Evolutionary conservation across 2,329 filamentous ascomycete genomes (phyloP).

Genomic region (Onygenales sp.): DNA sequence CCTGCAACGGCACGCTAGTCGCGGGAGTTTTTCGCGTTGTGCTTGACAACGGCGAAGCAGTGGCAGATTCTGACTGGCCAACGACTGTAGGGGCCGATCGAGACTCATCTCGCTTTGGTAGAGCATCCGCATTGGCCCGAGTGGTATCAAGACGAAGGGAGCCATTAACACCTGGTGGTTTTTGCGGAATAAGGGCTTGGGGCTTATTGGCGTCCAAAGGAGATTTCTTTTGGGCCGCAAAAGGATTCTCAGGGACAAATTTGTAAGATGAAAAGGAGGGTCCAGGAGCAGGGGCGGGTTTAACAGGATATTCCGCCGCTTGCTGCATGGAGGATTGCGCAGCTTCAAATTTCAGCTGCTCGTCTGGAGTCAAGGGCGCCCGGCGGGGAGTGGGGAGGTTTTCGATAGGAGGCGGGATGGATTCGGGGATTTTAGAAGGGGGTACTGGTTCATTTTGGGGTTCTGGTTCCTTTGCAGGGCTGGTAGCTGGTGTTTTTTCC

Average conservation of each 20-base stretch:
- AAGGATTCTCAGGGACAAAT: background rate
- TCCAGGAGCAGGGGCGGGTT: background rate
- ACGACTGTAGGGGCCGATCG: background rate
- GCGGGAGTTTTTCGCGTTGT: background rate
- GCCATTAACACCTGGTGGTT: background rate
- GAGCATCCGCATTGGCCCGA: background rate
- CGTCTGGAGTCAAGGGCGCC: conserved; percentile 46
- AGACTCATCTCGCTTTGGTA: background rate
- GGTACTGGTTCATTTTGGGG: background rate
- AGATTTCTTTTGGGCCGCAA: background rate
- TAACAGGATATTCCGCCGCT: background rate
- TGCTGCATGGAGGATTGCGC: conserved; percentile 35
- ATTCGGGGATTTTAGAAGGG: background rate
- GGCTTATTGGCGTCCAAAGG: background rate
- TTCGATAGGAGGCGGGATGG: conserved; percentile 11
- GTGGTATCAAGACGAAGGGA: background rate
- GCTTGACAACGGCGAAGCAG: conserved; percentile 10
- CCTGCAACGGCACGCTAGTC: background rate
- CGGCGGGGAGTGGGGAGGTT: conserved; percentile 18
- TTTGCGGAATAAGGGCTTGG: background rate
- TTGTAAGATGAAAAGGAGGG: background rate
- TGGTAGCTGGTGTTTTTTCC: conserved; percentile 1
- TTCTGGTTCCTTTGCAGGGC: conserved; percentile 42
- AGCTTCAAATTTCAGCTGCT: conserved; percentile 48
- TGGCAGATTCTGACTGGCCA: conserved; percentile 1